Base-by-base conservation (phyloP, 2,329 filamentous ascomycete species). In the Calycina herbarum region DNA sequence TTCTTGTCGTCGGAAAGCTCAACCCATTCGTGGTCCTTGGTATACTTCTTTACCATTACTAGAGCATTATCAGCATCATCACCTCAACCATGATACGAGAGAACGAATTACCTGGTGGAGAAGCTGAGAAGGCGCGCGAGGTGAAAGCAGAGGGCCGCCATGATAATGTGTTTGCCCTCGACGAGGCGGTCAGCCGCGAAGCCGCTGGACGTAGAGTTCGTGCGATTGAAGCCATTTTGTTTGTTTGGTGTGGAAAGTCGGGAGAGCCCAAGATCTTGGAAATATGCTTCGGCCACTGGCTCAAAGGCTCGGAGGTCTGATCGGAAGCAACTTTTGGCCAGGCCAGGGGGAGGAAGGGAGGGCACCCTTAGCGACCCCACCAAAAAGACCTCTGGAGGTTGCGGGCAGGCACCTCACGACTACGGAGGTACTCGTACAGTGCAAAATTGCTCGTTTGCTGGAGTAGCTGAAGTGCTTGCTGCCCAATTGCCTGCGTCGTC, bases 1-100 rank as follows among this genome's bases (percentile, higher is more conserved):
- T 91, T 94, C 78, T 90, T 88, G 80, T 96, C 91, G 61, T 87
- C 87, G 64, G 89, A 89, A 67, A 97, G 82, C 80, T 97, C 93
- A 78, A 99, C 89, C 95, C 95, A 99, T 83, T 99, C 95, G 84
- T 99, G 95, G 77, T 97, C 94, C 78, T 94, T 90, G 71, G 95
- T 97, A 84, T 96, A 99, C 78, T 89, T 92, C 82, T 95, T 94
- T 70, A 61, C 71, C 60, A 69, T 70, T 58, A 66, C 74, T 76
- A 58, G 33, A 29, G 15, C 56, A 33, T 54, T 64, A 67, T 68
- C 62, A 70, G 59, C 57, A 57, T 69, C 63, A 51, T 64, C 60
- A 13, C 59, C 61, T 57, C 64, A 29, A 54, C 7, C 29, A 29
- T 54, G 45, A 40, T 20, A 29, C 48, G 3, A 33, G 11, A 42